Base-by-base conservation (phyloP, 2,329 filamentous ascomycete genomes). In the Gnomoniopsis smithogilvyi region DNA sequence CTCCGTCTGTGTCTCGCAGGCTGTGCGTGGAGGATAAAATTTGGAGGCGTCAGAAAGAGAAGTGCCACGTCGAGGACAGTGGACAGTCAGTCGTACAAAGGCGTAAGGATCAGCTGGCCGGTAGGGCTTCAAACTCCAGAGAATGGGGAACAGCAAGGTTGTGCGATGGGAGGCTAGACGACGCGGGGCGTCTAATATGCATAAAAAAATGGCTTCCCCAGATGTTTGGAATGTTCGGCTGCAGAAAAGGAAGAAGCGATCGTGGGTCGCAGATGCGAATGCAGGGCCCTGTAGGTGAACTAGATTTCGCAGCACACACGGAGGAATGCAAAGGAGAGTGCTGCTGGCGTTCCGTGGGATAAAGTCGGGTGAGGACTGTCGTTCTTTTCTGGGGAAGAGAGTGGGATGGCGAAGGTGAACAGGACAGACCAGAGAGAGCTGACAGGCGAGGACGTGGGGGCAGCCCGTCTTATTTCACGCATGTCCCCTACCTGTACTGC, bases 371-470 rank as follows among this genome's bases (percentile, higher is more conserved):
- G 26, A 30, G 26, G 26, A 30, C 53, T 54, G 60, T 62, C 60
- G 60, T 59, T 43, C 33, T 51, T 47, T 57, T 51, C 47, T 47
- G 56, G 33, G 34, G 51, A 56, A 53, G 50, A 36, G 56, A 54
- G 57, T 57, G 59, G 60, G 58, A 62, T 62, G 57, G 60, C 48
- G 54, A 56, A 51, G 48, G 60, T 54, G 50, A 56, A 62, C 46
- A 34, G 58, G 51, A 50, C 45, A 10, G 54, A 30, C 26, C 26
- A 30, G 26, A 30, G 26, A 4, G 22, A 33, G 54, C 46, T 56
- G 54, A 45, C 58, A 50, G 53, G 46, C 53, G 57, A 19, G 47
- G 52, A 58, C 60, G 60, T 60, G 60, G 60, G 60, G 60, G 56
- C 59, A 30, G 47, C 46, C 54, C 17, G 54, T 56, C 47, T 56